phyloP scores from a whole-genome alignment of 2,329 filamentous ascomycete genomes.

The Phialocephala subalpina region DNA sequence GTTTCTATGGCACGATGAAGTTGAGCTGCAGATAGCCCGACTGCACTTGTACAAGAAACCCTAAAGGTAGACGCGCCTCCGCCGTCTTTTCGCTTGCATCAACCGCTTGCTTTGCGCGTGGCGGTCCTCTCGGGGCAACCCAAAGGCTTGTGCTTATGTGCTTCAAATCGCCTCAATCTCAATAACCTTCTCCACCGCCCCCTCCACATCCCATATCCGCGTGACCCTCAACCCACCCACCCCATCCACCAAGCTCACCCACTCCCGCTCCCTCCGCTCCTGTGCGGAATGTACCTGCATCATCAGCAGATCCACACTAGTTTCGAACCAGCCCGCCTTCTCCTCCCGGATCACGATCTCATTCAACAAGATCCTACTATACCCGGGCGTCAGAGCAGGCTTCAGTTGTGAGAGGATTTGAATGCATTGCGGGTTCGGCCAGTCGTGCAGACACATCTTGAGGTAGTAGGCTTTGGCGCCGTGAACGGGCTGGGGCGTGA shows the following conservation, averaged over 20 bases:
- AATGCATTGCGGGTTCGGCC: constrained; percentile 9
- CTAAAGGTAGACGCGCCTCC: too few species aligned
- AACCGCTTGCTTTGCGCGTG: too few species aligned
- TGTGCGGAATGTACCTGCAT: constrained; percentile 10
- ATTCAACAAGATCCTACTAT: constrained; percentile 9
- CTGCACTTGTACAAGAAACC: too few species aligned
- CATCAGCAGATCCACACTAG: constrained; percentile 9
- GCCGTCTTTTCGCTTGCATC: too few species aligned
- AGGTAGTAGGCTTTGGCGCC: constrained; percentile 19
- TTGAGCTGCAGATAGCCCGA: too few species aligned
- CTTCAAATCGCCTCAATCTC: constrained; percentile 10
- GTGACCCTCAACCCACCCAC: constrained; percentile 9
- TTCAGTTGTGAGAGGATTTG: constrained; percentile 7
- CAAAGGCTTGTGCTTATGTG: too few species aligned
- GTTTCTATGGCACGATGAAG: too few species aligned
- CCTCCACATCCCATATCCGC: constrained; percentile 6
- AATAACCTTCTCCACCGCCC: constrained; percentile 8
- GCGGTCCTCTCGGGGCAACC: too few species aligned
- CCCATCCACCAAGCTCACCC: not conserved
- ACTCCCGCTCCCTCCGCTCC: constrained; percentile 5
- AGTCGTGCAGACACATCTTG: constrained; percentile 14
- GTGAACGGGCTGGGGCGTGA: constrained; percentile 18
- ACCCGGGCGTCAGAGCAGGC: not conserved
- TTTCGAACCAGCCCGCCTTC: constrained; percentile 10
- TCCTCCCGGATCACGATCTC: constrained; percentile 5